A percentile compares a stretch with the other conserved stretches of the same genome.
Evolutionary conservation across 768 basidiomycete species (phyloP).

Genomic region (Kwoniella mangroviensis): DNA sequence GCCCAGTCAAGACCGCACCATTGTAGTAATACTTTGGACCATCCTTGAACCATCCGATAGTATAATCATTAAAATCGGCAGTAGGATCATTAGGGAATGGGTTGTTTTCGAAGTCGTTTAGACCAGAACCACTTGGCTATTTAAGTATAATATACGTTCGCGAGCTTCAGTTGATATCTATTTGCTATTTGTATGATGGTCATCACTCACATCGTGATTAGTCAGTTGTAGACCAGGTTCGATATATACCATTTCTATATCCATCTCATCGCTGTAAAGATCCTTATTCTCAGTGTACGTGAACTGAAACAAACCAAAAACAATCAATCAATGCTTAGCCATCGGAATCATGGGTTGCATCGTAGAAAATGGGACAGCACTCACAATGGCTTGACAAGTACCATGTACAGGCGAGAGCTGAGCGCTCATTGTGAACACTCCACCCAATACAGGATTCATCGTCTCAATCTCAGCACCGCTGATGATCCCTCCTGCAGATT

Average conservation of each 20-base stretch:
- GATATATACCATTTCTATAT: slow-evolving; percentile 14
- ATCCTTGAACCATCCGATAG: slow-evolving; percentile 30
- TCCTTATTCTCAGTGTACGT: slow-evolving; percentile 21
- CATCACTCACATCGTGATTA: slow-evolving; percentile 27
- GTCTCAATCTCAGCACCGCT: slow-evolving; percentile 26
- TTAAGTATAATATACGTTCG: neutral
- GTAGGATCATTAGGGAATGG: slow-evolving; percentile 29
- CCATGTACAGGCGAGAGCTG: slow-evolving; percentile 24
- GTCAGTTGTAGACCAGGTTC: slow-evolving; percentile 31
- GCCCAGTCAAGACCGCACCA: slow-evolving; percentile 16
- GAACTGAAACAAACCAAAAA: slow-evolving; percentile 11
- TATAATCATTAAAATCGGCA: slow-evolving; percentile 26
- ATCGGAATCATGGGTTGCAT: neutral
- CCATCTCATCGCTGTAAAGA: slow-evolving; percentile 4
- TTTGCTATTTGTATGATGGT: no score
- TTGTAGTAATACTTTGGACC: slow-evolving; percentile 29
- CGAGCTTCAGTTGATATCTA: no score
- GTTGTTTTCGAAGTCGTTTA: slow-evolving; percentile 15
- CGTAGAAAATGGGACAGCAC: neutral
- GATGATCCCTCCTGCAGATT: slow-evolving; percentile 12
- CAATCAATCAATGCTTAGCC: neutral
- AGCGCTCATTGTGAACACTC: slow-evolving; percentile 29
- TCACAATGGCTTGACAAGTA: slow-evolving; percentile 32
- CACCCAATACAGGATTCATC: slow-evolving; percentile 8
- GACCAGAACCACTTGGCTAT: slow-evolving; percentile 14